A percentile compares a stretch with the other conserved stretches of the same genome.
Evolutionary conservation across 192 early-diverging fungal genomes (phyloP).

Genomic region (Backusella australiensis): DNA sequence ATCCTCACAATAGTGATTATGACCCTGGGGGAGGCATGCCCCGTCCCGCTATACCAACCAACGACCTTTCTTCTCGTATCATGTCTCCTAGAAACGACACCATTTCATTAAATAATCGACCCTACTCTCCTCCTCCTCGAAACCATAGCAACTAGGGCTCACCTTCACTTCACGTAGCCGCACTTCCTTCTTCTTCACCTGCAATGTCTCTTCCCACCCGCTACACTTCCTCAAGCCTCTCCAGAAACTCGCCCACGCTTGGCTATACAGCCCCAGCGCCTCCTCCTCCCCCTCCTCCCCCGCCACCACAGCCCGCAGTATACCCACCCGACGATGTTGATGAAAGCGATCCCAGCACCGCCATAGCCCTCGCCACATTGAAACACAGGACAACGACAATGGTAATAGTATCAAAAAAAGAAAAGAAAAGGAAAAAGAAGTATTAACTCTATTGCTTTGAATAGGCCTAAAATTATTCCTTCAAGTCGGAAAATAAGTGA

Average conservation of each 20-base stretch:
- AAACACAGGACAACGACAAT: background rate
- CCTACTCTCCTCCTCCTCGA: background rate
- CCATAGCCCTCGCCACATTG: constrained; percentile 33
- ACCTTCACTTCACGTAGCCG: background rate
- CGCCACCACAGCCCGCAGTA: background rate
- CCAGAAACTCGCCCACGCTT: background rate
- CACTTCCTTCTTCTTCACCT: background rate
- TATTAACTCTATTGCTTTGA: background rate
- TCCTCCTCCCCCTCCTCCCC: background rate
- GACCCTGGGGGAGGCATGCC: constrained; percentile 24
- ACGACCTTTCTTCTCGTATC: constrained; percentile 11
- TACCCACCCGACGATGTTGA: constrained; percentile 21
- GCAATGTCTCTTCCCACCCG: background rate
- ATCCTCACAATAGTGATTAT: constrained; percentile 3
- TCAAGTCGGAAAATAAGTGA: constrained; percentile 61
- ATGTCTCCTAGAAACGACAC: constrained; percentile 7
- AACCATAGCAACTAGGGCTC: background rate
- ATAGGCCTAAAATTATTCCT: constrained; percentile 42
- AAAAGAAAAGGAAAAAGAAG: background rate
- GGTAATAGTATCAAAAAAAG: background rate
- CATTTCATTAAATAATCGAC: background rate
- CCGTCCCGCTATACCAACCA: constrained; percentile 6
- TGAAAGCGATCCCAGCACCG: constrained; percentile 34
- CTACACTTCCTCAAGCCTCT: constrained; percentile 1
- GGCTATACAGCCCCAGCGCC: background rate